Base-by-base conservation (phyloP, 2,329 filamentous ascomycete species). In the Arachnomyces sp. region DNA sequence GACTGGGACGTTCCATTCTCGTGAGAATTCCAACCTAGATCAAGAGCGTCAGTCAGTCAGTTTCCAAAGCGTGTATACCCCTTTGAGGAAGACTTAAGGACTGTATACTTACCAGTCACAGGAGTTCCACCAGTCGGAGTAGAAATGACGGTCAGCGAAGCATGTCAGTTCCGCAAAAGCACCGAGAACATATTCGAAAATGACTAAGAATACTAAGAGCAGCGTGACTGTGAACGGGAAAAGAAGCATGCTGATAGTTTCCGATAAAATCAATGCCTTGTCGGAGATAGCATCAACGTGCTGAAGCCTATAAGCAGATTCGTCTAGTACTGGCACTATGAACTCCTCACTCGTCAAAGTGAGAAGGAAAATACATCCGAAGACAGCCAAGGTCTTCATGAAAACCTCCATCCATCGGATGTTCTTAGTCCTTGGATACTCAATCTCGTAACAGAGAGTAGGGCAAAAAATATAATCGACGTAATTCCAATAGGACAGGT, bases 201-300 rank as follows among this genome's bases (percentile, higher is more conserved):
- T 96, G 61, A 95, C 88, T 43, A 98, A 79, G 69, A 98, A 98
- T 40, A 96, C 89, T 35, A 96, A 79, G 3, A 96, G 71, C 60
- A 96, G 93, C 3, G 82, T 94, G 45, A 96, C 74, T 86, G 95
- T 95, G 63, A 96, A 98, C 2, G 92, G 92, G 64, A 95, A 96
- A 15, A 98, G 75, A 13, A 98, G 77, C 71, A 85, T 81, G 42
- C 84, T 90, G 57, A 94, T 89, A 11, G 84, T 88, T 70, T 96
- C 92, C 18, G 84, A 79, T 16, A 98, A 73, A 49, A 95, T 80
- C 44, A 98, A 76, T 2, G 79, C 71, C 41, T 77, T 78, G 47
- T 96, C 92, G 2, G 74, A 65, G 18, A 70, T 57, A 31, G 71
- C 70, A 14, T 56, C 55, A 7, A 68, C 63, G 14, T 58, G 49